Evolutionary conservation across 2,329 filamentous ascomycete species (phyloP).

Genomic region (Xylaria sp.): DNA sequence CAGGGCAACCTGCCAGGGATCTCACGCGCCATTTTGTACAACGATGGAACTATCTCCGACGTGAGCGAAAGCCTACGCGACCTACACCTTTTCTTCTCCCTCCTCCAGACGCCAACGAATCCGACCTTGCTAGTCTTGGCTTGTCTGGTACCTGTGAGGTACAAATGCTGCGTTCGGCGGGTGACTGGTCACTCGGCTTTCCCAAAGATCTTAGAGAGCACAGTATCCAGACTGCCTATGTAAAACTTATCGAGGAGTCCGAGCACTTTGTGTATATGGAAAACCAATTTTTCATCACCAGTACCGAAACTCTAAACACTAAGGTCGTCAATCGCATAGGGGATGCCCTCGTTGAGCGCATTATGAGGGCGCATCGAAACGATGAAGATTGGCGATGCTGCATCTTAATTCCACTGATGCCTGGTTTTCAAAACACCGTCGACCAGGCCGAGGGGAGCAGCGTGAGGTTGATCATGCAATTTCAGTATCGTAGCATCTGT

Average conservation of each 20-base stretch:
- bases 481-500: constrained; percentile 95
- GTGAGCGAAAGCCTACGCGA: constrained; percentile 90
- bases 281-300: constrained; percentile 98
- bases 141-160: constrained; percentile 95
- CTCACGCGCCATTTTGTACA: constrained; percentile 96
- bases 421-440: constrained; percentile 98
- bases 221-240: constrained; percentile 95
- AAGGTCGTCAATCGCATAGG: constrained; percentile 94
- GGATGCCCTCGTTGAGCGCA: constrained; percentile 92
- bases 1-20: constrained; percentile 94
- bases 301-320: constrained; percentile 86
- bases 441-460: constrained; percentile 94
- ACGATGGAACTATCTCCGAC: constrained; percentile 95
- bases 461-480: constrained; percentile 94
- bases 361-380: constrained; percentile 83
- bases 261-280: constrained; percentile 99
- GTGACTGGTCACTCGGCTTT: constrained; percentile 91
- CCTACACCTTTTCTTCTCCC: constrained; percentile 94
- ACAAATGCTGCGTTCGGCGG: constrained; percentile 91
- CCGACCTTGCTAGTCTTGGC: constrained; percentile 87
- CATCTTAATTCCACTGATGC: constrained; percentile 93
- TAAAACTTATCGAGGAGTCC: constrained; percentile 93
- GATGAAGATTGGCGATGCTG: constrained; percentile 91
- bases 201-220: constrained; percentile 79
- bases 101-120: constrained; percentile 88